Conservation (phyloP, 225 moss, liverwort and hornwort genomes). For the Asterella californica region DNA sequence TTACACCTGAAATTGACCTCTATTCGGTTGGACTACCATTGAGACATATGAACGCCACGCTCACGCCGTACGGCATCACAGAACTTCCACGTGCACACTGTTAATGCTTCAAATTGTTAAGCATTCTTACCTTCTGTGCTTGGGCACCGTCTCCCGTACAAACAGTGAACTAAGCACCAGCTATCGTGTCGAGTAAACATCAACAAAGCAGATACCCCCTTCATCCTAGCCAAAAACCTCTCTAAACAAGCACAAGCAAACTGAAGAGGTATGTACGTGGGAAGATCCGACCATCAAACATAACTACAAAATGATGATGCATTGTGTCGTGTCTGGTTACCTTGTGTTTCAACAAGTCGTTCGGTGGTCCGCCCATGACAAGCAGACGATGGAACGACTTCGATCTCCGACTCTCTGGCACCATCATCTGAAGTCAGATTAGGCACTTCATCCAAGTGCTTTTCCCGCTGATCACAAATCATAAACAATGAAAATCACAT, state of each 20-base stretch:
- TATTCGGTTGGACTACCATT: neutral
- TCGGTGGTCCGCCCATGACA: neutral
- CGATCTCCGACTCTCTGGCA: neutral
- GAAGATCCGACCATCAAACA: neutral
- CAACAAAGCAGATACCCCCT: neutral
- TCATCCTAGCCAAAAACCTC: neutral
- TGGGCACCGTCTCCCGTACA: neutral
- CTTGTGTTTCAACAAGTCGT: neutral
- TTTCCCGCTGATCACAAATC: constrained; percentile 11
- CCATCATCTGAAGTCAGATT: constrained; percentile 8
- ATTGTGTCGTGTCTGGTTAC: neutral
- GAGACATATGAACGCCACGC: no score
- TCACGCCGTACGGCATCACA: neutral
- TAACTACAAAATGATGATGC: neutral
- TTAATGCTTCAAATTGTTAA: neutral
- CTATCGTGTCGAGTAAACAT: neutral
- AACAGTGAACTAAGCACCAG: no score
- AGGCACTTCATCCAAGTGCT: constrained; percentile 3
- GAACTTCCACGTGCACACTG: neutral
- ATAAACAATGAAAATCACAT: neutral
- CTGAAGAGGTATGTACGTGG: neutral
- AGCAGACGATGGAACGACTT: neutral
- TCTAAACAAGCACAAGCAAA: neutral
- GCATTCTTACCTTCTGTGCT: neutral
- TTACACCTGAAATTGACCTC: no score